phyloP scores from a whole-genome alignment of 441 rosid genomes.

The Gossypium aridum region DNA sequence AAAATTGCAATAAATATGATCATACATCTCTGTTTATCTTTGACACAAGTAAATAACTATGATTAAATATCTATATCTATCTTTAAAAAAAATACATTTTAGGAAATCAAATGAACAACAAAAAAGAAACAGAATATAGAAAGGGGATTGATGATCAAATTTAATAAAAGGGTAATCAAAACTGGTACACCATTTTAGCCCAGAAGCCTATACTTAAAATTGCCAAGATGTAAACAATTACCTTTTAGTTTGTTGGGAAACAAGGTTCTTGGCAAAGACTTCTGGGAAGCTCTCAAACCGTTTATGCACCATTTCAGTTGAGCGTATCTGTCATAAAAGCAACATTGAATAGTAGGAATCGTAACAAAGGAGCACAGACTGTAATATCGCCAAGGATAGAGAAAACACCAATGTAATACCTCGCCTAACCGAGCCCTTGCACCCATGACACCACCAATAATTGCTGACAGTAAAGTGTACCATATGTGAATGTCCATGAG shows the following conservation, averaged over 20 bases:
- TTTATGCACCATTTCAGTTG: conserved; percentile 94
- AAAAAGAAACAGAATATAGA: not conserved
- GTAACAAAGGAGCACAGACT: not conserved
- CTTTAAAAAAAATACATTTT: not conserved
- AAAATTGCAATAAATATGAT: not conserved
- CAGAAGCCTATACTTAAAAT: not conserved
- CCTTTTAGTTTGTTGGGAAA: conserved; percentile 65
- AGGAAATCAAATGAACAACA: not conserved
- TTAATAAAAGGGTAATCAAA: not conserved
- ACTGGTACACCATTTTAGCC: not conserved
- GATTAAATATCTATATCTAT: not conserved
- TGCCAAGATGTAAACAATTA: conserved; percentile 16
- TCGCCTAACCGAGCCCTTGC: conserved; percentile 98
- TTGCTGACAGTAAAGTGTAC: conserved; percentile 91
- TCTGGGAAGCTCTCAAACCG: conserved; percentile 98
- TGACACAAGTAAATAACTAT: not conserved
- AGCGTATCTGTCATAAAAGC: conserved; percentile 59
- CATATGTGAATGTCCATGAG: conserved; percentile 95
- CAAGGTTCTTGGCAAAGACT: conserved; percentile 86
- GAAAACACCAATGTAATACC: conserved; percentile 34
- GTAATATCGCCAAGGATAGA: not conserved
- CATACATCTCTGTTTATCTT: not conserved
- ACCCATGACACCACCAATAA: conserved; percentile 99
- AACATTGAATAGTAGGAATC: conserved; percentile 7
- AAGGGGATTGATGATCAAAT: not conserved